These are phyloP conservation scores for Clarireedia hainanense DNA, from an alignment of 2,329 filamentous ascomycete genomes.

Conservation along the genomic window DNA sequence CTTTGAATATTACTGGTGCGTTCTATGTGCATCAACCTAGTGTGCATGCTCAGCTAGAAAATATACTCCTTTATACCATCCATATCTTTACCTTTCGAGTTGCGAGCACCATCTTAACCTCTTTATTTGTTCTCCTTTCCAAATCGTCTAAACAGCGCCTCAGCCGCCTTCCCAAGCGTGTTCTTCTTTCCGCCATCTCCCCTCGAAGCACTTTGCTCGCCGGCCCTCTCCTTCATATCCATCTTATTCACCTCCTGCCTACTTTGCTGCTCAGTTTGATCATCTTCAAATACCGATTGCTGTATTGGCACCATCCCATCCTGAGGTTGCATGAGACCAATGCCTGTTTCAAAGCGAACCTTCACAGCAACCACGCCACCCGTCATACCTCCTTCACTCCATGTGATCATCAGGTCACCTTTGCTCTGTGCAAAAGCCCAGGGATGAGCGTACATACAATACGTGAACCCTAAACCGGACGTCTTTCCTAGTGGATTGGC, in stretches of 20 bases:
- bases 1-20: too few relatives aligned
- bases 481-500: conserved; percentile 5
- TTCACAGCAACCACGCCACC: conserved; percentile 16
- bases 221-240: background rate
- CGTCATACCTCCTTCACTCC: conserved; percentile 16
- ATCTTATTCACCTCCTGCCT: background rate
- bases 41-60: too few relatives aligned
- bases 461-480: conserved; percentile 5
- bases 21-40: too few relatives aligned
- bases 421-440: conserved; percentile 15
- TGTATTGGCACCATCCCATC: background rate
- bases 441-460: conserved; percentile 20
- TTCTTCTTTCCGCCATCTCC: background rate
- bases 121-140: background rate
- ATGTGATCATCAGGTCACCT: conserved; percentile 18
- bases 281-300: background rate
- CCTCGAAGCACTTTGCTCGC: background rate
- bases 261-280: background rate
- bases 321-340: conserved; percentile 4
- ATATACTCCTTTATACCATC: background rate
- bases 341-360: conserved; percentile 9
- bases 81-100: background rate
- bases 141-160: background rate
- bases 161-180: background rate
- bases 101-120: background rate